These are phyloP conservation scores for Herpetospermum pedunculosum DNA, from an alignment of 306 rosid species.

Conservation along the genomic window DNA sequence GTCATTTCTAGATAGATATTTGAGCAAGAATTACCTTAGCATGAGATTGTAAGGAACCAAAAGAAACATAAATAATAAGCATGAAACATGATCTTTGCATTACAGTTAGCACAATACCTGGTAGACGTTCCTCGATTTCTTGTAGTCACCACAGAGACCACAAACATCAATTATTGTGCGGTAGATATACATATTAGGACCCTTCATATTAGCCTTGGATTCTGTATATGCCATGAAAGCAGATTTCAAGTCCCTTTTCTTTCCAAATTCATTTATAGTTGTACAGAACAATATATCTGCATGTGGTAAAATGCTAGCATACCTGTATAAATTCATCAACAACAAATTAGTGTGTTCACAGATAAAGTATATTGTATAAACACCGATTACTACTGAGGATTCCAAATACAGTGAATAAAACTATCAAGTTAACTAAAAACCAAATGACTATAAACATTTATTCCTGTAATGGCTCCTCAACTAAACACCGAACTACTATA, in stretches of 20 bases:
- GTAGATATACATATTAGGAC: conserved; percentile 66
- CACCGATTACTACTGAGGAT: not conserved
- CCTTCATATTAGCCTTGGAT: conserved; percentile 31
- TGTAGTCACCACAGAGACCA: conserved; percentile 66
- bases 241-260: conserved; percentile 51
- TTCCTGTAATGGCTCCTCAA: not conserved
- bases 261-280: conserved; percentile 68
- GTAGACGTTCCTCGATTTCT: conserved; percentile 79
- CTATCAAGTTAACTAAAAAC: not conserved
- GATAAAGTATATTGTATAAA: not conserved
- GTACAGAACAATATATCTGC: conserved; percentile 49
- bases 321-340: conserved; percentile 39
- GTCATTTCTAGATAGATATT: not conserved
- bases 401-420: not conserved
- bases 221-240: conserved; percentile 66
- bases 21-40: not conserved
- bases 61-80: not conserved
- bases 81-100: conserved; percentile 10
- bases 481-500: not conserved
- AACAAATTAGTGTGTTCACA: not conserved
- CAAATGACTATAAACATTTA: not conserved
- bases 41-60: not conserved
- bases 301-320: conserved; percentile 71
- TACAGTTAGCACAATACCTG: conserved; percentile 40
- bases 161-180: conserved; percentile 72